phyloP scores from a whole-genome alignment of 1,139 yeast species.

The Ashbya aceris region DNA sequence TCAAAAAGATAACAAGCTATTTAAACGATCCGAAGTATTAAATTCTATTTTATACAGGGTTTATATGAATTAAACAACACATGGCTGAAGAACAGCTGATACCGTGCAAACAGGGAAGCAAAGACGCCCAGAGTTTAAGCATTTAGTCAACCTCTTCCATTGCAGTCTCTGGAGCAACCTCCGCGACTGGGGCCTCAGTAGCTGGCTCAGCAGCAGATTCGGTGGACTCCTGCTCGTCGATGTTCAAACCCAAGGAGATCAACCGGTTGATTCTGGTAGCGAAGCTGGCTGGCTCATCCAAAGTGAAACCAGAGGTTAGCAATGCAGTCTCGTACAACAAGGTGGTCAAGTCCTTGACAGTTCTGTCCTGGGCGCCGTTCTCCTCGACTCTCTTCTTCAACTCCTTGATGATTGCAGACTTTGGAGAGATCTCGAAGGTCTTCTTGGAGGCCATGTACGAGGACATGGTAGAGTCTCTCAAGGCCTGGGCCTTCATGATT shows the following conservation, averaged over 20 bases:
- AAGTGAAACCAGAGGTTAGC: constrained; percentile 96
- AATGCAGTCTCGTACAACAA: constrained; percentile 95
- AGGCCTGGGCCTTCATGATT: constrained; percentile 99
- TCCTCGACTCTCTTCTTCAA: constrained; percentile 93
- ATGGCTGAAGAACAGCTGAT: not conserved
- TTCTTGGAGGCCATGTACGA: constrained; percentile 99
- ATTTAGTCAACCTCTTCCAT: constrained; percentile 98
- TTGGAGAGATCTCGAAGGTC: constrained; percentile 97
- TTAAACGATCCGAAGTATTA: constrained; percentile 3
- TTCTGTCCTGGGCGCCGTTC: constrained; percentile 96
- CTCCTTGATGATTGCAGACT: constrained; percentile 89
- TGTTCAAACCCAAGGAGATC: constrained; percentile 95
- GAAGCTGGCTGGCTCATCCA: constrained; percentile 96
- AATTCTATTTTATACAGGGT: constrained; percentile 3
- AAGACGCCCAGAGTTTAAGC: not conserved
- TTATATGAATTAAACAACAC: constrained; percentile 5
- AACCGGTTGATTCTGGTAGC: constrained; percentile 98
- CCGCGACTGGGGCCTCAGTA: constrained; percentile 48
- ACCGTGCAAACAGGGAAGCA: not conserved
- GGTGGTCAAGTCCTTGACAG: constrained; percentile 95
- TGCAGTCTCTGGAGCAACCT: constrained; percentile 76
- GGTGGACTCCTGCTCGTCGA: constrained; percentile 75
- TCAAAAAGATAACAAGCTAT: not conserved
- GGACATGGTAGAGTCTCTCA: constrained; percentile 97
- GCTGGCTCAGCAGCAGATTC: constrained; percentile 35